Conservation (phyloP, 2,329 filamentous ascomycete genomes). For the Arthrobotrys iridis region DNA sequence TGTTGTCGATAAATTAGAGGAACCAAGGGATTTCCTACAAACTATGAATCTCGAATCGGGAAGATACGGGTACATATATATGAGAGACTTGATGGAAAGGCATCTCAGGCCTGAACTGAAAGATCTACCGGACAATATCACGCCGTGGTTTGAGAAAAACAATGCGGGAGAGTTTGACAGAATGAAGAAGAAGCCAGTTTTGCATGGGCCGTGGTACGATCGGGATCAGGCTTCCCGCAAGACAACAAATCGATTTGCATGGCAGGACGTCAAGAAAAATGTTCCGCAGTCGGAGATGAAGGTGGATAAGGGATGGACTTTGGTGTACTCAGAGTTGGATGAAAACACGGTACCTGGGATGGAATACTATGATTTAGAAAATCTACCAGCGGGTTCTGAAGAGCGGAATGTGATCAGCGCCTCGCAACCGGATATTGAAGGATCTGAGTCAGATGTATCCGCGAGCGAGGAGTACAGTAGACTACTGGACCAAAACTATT, state of each 20-base stretch:
- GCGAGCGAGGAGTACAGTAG: no score
- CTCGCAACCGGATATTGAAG: no score
- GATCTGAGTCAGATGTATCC: no score
- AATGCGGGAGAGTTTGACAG: neutral
- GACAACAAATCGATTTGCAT: neutral
- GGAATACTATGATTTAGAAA: slow-evolving; percentile 6
- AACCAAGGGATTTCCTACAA: neutral
- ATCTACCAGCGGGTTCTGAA: no score
- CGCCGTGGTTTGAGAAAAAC: slow-evolving; percentile 7
- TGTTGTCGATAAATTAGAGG: neutral
- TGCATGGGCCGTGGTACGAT: neutral
- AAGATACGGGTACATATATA: slow-evolving; percentile 3
- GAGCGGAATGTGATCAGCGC: no score
- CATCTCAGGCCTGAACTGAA: neutral
- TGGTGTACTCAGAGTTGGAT: neutral
- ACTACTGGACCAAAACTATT: no score
- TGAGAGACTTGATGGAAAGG: slow-evolving; percentile 10
- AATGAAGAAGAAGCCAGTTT: neutral
- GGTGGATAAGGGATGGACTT: neutral
- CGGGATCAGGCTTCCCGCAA: no score
- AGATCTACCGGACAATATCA: neutral
- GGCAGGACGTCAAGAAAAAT: neutral
- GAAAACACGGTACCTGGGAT: neutral
- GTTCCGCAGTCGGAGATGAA: neutral
- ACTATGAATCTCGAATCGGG: neutral